phyloP scores from a whole-genome alignment of 306 rosid species.

The barrel medic (Medicago truncatula) region DNA sequence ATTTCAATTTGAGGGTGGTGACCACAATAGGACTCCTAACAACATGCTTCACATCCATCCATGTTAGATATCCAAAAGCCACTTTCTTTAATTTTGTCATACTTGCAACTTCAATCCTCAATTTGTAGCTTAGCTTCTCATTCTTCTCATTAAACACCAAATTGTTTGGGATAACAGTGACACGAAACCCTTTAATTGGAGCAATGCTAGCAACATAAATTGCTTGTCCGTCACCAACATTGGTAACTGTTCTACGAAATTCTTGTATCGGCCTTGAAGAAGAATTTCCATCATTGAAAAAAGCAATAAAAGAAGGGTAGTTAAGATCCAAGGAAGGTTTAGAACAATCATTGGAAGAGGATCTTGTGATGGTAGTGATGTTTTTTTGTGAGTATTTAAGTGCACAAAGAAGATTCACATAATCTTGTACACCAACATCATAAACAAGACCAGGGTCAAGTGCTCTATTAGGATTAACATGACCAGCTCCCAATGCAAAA shows the following conservation, averaged over 20 bases:
- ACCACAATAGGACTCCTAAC: constrained; percentile 74
- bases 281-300: constrained; percentile 42
- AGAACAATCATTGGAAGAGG: constrained; percentile 47
- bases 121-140: constrained; percentile 51
- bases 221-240: constrained; percentile 57
- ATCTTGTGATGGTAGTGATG: constrained; percentile 56
- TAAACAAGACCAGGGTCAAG: constrained; percentile 79
- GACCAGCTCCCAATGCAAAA: constrained; percentile 77
- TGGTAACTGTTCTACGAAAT: constrained; percentile 65
- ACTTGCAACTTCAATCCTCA: constrained; percentile 47
- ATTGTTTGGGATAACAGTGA: constrained; percentile 51
- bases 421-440: constrained; percentile 57
- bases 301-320: constrained; percentile 80
- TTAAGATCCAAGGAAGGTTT: constrained; percentile 63
- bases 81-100: neutral
- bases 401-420: constrained; percentile 73
- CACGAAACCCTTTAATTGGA: constrained; percentile 45
- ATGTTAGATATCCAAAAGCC: constrained; percentile 59
- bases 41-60: constrained; percentile 54
- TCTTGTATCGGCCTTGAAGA: constrained; percentile 33
- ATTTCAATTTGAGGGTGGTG: constrained; percentile 32
- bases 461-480: constrained; percentile 72
- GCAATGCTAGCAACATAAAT: constrained; percentile 53
- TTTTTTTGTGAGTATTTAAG: constrained; percentile 54
- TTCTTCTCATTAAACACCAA: constrained; percentile 56